Percentiles rank a stretch among this genome's conserved stretches.
Conservation (phyloP, 1,284 basidiomycete genomes). For the Leccinum pachyderme region DNA sequence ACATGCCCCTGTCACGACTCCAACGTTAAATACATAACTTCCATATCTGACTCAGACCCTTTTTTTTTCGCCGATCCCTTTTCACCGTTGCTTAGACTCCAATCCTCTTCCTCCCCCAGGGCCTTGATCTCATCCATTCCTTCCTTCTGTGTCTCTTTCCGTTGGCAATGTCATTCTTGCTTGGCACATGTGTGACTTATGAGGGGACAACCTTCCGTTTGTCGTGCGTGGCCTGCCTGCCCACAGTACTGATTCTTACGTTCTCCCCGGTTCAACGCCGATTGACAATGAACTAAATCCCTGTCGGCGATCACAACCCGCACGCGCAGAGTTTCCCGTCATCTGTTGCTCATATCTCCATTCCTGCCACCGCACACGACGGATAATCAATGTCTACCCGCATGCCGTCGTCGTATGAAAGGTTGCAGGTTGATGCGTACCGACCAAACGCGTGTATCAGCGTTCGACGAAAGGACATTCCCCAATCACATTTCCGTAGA, state of each 20-base stretch:
- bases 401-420: background rate
- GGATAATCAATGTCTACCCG: slow-evolving; percentile 1
- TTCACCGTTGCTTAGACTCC: slow-evolving; percentile 5
- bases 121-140: slow-evolving; percentile 6
- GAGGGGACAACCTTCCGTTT: background rate
- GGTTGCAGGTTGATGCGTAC: background rate
- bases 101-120: slow-evolving; percentile 1
- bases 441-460: background rate
- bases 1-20: background rate
- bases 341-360: slow-evolving; percentile 5
- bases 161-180: background rate
- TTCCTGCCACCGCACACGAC: slow-evolving; percentile 7
- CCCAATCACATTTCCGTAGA: background rate
- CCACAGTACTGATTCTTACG: slow-evolving; percentile 8
- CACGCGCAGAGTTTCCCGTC: slow-evolving; percentile 8
- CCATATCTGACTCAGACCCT: background rate
- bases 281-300: background rate
- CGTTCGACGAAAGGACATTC: background rate
- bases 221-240: slow-evolving; percentile 6
- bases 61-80: slow-evolving; percentile 1
- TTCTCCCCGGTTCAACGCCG: slow-evolving; percentile 6
- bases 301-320: slow-evolving; percentile 24
- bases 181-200: background rate
- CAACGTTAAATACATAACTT: slow-evolving; percentile 6
- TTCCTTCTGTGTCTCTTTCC: background rate